Evolutionary conservation across 2,329 filamentous ascomycete species (phyloP).

Genomic region (Seiridium unicorne): DNA sequence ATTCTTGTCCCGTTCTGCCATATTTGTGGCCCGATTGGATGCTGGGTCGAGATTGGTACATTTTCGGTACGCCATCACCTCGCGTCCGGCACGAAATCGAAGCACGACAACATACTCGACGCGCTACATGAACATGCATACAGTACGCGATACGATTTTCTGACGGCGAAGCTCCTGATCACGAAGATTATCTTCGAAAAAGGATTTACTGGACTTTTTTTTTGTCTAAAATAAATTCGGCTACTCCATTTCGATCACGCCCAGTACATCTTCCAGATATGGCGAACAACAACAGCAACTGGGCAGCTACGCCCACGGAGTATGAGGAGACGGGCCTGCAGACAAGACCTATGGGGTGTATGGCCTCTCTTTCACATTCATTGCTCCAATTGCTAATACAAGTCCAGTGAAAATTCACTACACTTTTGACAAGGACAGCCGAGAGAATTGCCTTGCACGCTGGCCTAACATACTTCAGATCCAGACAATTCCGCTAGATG

Average conservation of each 20-base stretch:
- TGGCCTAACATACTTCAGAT: slow-evolving; percentile 78
- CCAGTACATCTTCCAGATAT: slow-evolving; percentile 14
- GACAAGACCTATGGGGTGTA: slow-evolving; percentile 67
- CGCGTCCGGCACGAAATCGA: not conserved
- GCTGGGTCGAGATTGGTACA: not conserved
- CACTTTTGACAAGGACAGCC: slow-evolving; percentile 87
- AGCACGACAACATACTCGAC: not conserved
- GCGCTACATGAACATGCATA: slow-evolving; percentile 2
- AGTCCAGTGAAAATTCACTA: slow-evolving; percentile 88
- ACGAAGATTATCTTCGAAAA: not conserved
- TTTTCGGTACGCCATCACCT: not conserved
- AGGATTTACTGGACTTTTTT: no score
- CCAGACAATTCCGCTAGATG: slow-evolving; percentile 78
- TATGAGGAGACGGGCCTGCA: slow-evolving; percentile 50
- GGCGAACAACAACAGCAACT: slow-evolving; percentile 21
- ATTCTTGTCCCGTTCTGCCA: not conserved
- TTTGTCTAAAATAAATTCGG: not conserved
- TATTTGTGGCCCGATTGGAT: not conserved
- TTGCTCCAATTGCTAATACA: slow-evolving; percentile 18
- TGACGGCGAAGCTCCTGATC: not conserved
- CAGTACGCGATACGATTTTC: not conserved
- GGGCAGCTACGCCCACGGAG: slow-evolving; percentile 21
- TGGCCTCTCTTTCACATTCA: slow-evolving; percentile 28
- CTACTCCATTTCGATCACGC: not conserved
- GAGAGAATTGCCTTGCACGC: slow-evolving; percentile 85